Percentiles rank a stretch among this genome's conserved stretches.
Evolutionary conservation across 352 stramenopile genomes (phyloP).

Genomic region (Globisporangium megalacanthum): DNA sequence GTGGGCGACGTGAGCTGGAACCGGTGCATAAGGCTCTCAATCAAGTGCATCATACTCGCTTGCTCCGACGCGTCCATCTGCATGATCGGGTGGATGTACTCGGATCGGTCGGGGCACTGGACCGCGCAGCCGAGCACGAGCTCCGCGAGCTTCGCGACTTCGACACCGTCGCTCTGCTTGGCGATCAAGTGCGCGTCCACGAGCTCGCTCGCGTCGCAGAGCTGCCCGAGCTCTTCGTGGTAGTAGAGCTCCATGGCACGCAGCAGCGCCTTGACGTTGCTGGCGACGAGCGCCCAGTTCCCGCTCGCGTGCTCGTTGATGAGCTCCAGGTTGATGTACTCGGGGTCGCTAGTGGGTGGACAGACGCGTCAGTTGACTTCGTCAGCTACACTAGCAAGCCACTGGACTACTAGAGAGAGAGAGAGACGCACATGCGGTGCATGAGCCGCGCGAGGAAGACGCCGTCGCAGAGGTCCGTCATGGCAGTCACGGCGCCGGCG

Average conservation of each 20-base stretch:
- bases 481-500: conserved; percentile 26
- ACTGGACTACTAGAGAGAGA: background rate
- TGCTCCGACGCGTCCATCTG: conserved; percentile 73
- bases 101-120: conserved; percentile 69
- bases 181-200: conserved; percentile 66
- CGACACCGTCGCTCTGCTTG: conserved; percentile 60
- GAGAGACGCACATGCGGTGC: conserved; percentile 73
- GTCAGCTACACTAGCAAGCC: too few relatives aligned
- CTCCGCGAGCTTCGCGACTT: conserved; percentile 67
- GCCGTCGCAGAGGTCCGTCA: conserved; percentile 69
- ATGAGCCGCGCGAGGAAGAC: conserved; percentile 82
- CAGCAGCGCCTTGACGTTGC: conserved; percentile 77
- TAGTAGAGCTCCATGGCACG: conserved; percentile 79
- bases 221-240: conserved; percentile 71
- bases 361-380: too few relatives aligned
- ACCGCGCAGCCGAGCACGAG: conserved; percentile 74
- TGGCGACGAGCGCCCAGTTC: conserved; percentile 76
- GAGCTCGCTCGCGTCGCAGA: conserved; percentile 62
- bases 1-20: conserved; percentile 59
- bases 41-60: conserved; percentile 78
- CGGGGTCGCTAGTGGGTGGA: conserved; percentile 36
- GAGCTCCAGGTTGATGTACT: conserved; percentile 76
- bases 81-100: conserved; percentile 86
- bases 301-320: conserved; percentile 49
- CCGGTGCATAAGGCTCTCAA: conserved; percentile 79